phyloP scores from a whole-genome alignment of 2,329 filamentous ascomycete species.

The Xylariaceae sp. region DNA sequence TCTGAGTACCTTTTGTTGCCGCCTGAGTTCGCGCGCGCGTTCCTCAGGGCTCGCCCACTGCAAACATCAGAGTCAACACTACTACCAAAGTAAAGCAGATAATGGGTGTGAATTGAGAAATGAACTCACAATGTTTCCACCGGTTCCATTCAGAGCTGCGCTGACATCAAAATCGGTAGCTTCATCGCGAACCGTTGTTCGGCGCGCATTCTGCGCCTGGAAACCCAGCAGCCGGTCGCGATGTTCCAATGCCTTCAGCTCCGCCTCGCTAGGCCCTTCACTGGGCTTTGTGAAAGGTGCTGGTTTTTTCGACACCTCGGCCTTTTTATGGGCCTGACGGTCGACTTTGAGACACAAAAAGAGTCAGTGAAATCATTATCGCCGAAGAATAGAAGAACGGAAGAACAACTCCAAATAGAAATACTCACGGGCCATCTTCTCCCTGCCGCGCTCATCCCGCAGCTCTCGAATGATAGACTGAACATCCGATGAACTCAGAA shows the following conservation, averaged over 20 bases:
- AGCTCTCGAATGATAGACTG: slow-evolving; percentile 81
- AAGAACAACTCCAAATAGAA: neutral
- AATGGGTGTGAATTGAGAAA: neutral
- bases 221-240: slow-evolving; percentile 75
- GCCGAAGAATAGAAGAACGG: neutral
- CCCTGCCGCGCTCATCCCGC: slow-evolving; percentile 76
- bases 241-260: slow-evolving; percentile 68
- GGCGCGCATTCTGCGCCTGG: slow-evolving; percentile 77
- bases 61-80: neutral
- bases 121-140: slow-evolving; percentile 51
- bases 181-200: slow-evolving; percentile 83
- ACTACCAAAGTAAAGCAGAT: neutral
- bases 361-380: neutral
- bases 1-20: slow-evolving; percentile 74
- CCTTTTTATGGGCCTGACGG: slow-evolving; percentile 61
- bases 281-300: slow-evolving; percentile 53
- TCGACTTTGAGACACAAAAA: slow-evolving; percentile 45
- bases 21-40: slow-evolving; percentile 74
- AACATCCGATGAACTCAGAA: slow-evolving; percentile 68
- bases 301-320: slow-evolving; percentile 58
- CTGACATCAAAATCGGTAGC: slow-evolving; percentile 59
- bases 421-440: slow-evolving; percentile 60
- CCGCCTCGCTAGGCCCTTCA: slow-evolving; percentile 46
- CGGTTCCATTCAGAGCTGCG: slow-evolving; percentile 39
- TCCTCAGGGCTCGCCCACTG: slow-evolving; percentile 77